Conservation (phyloP, 345 rosid genomes). For the Eucalyptus erythrocorys region DNA sequence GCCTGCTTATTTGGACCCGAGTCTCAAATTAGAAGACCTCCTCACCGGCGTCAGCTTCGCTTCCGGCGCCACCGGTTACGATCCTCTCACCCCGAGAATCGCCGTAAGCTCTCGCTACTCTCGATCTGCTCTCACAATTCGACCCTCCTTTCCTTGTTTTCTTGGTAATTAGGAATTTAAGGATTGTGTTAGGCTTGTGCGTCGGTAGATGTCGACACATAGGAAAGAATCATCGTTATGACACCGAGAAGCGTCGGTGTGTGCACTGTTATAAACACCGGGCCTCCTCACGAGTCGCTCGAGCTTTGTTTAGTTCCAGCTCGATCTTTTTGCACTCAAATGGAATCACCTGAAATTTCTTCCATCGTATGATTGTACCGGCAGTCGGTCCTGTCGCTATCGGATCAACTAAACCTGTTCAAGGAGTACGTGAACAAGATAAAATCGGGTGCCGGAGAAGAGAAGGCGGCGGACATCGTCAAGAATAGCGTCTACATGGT, state of each 20-base stretch:
- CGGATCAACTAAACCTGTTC: conserved; percentile 31
- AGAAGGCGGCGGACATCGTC: not conserved
- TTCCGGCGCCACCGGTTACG: conserved; percentile 45
- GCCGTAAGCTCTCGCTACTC: conserved; percentile 1
- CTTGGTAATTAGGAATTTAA: not conserved
- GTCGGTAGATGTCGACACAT: not conserved
- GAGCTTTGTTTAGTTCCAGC: not conserved
- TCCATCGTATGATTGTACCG: not conserved
- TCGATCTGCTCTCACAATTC: not conserved
- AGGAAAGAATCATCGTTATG: not conserved
- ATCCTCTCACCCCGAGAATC: conserved; percentile 31
- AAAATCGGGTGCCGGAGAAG: conserved; percentile 9
- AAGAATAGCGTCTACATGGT: conserved; percentile 2
- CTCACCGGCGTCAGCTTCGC: conserved; percentile 58
- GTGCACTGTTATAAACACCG: not conserved
- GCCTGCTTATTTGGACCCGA: conserved; percentile 53
- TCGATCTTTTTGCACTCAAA: not conserved
- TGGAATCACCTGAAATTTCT: not conserved
- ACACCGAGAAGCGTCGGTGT: not conserved
- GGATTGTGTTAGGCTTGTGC: not conserved
- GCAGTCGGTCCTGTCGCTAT: conserved; percentile 33
- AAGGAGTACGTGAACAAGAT: conserved; percentile 12
- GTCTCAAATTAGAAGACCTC: conserved; percentile 31
- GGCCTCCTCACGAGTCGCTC: not conserved
- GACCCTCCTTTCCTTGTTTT: not conserved